Evolutionary conservation across 345 rosid species (phyloP), one percentile per base, ranked within the genome.

Genomic region (Heritiera fomes): DNA sequence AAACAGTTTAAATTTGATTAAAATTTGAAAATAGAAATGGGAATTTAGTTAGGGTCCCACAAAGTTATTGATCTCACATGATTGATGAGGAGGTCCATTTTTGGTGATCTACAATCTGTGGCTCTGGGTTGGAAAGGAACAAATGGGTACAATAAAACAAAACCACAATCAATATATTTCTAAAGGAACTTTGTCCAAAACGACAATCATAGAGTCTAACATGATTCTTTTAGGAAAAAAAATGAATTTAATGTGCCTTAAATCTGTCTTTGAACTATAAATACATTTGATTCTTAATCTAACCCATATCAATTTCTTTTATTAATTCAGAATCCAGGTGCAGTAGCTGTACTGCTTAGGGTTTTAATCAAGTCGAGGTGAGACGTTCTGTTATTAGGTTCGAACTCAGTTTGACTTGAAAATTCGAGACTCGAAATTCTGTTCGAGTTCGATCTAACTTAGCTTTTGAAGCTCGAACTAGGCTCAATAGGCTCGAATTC

Each of bases 91-190:
- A 52, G 8, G 23, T 49, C 49, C 2, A 43, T 52, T 40, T 18
- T 72, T 13, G 20, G 78, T 61, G 66, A 30, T 79, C 65, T 78
- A 63, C 59, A 70, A 73, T 71, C 56, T 47, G 53, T 20, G 55
- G 60, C 9, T 46, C 17, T 58, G 40, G 1, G 28, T 23, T 46
- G 66, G 66, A 62, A 61, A 61, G 5, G 40, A 10, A 28, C 40
- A 61, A 23, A 30, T 62, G 18, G 17, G 13, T 30, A 62, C 41
- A 5, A 12, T 30, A 62, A 30, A 5, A 32, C 66, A 62, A 9
- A 32, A 30, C 5, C 66, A 62, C 41, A 28, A 30, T 30, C 41
- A 28, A 30, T 30, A 62, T n/a, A 56, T 15, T 55, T 55, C 9
- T 55, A 14, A 5, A 5, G 38, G 38, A 34, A 34, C 38, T 34